Conservation (phyloP, 805 yeast species). For the Ogataea wickerhamii region DNA sequence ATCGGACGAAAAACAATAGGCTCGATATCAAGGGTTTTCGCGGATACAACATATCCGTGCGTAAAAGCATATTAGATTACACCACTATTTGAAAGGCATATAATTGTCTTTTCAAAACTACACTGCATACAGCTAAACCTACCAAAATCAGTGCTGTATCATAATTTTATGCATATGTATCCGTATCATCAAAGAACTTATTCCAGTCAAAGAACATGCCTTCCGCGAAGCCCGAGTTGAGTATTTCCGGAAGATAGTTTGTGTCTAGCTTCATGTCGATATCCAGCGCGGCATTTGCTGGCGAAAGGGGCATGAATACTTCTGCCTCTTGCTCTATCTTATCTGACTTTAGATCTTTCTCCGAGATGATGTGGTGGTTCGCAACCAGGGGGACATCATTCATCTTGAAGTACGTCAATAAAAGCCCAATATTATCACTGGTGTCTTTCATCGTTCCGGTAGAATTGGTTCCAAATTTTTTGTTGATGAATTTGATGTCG, state of each 20-base stretch:
- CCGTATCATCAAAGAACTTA: slow-evolving; percentile 1
- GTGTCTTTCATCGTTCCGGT: slow-evolving; percentile 33
- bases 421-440: slow-evolving; percentile 30
- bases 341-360: not conserved
- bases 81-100: no score
- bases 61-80: no score
- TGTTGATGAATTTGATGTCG: slow-evolving; percentile 15
- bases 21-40: no score
- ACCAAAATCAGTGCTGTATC: no score
- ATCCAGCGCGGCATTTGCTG: slow-evolving; percentile 1
- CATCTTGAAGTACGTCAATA: slow-evolving; percentile 19
- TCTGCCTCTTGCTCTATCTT: not conserved
- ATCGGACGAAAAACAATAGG: no score
- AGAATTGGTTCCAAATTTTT: slow-evolving; percentile 12
- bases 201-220: slow-evolving; percentile 3
- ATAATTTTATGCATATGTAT: not conserved
- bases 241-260: slow-evolving; percentile 1
- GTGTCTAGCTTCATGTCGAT: not conserved
- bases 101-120: no score
- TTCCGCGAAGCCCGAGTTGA: slow-evolving; percentile 3
- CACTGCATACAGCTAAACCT: no score
- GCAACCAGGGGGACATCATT: not conserved
- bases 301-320: not conserved
- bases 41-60: no score
- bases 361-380: not conserved